Evolutionary conservation across 2,329 filamentous ascomycete species (phyloP).

Genomic region (Knufia fluminis): DNA sequence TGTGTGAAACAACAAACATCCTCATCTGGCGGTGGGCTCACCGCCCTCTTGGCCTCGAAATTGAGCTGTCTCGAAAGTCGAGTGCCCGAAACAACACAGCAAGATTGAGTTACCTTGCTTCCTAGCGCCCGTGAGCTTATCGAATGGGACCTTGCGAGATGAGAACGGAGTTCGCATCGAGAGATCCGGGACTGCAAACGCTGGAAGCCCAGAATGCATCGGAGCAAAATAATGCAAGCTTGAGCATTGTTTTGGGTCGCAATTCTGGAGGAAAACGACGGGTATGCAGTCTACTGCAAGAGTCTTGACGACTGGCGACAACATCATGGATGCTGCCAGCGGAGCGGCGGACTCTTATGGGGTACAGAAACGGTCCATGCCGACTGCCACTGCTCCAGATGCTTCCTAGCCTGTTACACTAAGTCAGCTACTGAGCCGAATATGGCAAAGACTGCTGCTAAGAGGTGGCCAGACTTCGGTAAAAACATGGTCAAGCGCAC

Average conservation of each 20-base stretch:
- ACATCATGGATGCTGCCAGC: neutral
- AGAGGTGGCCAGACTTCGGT: neutral
- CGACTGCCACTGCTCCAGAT: no score
- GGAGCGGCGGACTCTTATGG: neutral
- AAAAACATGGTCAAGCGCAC: neutral
- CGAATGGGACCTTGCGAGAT: neutral
- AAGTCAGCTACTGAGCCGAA: neutral
- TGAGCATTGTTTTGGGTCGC: constrained; percentile 8
- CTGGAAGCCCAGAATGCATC: neutral
- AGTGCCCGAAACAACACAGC: neutral
- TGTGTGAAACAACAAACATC: constrained; percentile 8
- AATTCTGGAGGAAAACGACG: neutral
- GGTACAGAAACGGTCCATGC: no score
- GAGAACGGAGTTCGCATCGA: neutral
- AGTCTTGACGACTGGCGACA: no score
- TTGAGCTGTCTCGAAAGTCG: neutral
- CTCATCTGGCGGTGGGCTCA: constrained; percentile 4
- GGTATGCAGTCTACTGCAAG: neutral
- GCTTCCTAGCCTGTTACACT: no score
- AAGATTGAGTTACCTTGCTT: neutral
- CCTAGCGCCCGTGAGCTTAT: constrained; percentile 5
- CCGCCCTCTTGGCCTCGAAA: constrained; percentile 1
- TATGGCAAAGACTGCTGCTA: neutral
- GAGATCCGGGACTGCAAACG: neutral
- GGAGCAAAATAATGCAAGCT: neutral